Conservation (phyloP, 2,329 filamentous ascomycete genomes). For the Phialophora verrucosa region DNA sequence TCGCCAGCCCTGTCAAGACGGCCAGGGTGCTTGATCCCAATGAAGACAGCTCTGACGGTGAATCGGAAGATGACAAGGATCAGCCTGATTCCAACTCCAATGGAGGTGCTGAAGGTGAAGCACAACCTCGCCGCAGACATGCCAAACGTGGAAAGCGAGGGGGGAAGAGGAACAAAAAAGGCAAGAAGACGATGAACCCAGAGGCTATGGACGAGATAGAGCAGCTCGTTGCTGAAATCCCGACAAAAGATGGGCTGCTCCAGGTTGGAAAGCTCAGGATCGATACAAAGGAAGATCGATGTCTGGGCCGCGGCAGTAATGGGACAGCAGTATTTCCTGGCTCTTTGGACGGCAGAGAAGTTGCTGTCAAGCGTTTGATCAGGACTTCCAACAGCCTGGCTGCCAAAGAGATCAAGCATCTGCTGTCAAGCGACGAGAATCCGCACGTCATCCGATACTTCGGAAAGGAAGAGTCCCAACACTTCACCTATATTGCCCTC, state of each 20-base stretch:
- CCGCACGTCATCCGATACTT: conserved; percentile 97
- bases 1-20: conserved; percentile 24
- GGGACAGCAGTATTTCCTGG: conserved; percentile 96
- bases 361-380: conserved; percentile 96
- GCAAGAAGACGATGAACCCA: conserved; percentile 43
- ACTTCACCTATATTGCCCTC: conserved; percentile 94
- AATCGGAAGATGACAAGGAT: conserved; percentile 37
- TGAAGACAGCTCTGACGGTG: conserved; percentile 35
- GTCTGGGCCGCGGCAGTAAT: conserved; percentile 81
- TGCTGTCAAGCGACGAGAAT: conserved; percentile 94
- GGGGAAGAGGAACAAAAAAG: conserved; percentile 41
- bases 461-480: conserved; percentile 83
- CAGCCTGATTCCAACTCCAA: conserved; percentile 29
- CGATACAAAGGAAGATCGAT: conserved; percentile 58
- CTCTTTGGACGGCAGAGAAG: conserved; percentile 89
- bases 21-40: conserved; percentile 23
- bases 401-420: conserved; percentile 85
- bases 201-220: conserved; percentile 37
- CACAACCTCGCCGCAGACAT: conserved; percentile 35
- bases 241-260: conserved; percentile 65
- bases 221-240: conserved; percentile 49
- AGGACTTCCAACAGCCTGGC: conserved; percentile 96
- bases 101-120: conserved; percentile 31
- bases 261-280: conserved; percentile 67
- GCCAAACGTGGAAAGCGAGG: conserved; percentile 42